Conservation (phyloP, 202 grass and related monocot genomes). For the Dendrocalamus latiflorus region DNA sequence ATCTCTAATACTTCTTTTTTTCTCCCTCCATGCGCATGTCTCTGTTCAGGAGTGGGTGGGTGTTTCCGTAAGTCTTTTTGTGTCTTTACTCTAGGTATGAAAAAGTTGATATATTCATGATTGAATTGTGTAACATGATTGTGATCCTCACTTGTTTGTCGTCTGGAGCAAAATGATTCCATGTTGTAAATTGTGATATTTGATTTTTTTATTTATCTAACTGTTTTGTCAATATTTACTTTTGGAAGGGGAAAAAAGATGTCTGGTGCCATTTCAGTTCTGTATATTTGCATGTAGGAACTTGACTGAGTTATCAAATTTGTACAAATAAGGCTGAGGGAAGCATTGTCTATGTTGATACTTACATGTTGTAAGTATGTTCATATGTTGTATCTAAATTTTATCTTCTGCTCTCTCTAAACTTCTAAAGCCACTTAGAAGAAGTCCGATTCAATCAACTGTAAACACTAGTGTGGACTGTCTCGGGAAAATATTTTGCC, state of each 20-base stretch:
- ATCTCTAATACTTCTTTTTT: conserved; percentile 28
- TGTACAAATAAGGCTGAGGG: neutral
- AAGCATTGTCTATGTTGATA: neutral
- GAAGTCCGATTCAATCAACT: neutral
- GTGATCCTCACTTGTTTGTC: neutral
- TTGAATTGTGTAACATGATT: neutral
- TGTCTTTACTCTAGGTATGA: neutral
- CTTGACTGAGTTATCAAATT: neutral
- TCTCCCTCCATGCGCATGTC: neutral
- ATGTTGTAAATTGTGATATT: neutral
- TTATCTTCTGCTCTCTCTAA: neutral
- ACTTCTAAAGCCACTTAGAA: neutral
- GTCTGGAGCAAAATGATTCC: neutral
- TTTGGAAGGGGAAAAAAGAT: neutral
- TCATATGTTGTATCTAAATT: neutral
- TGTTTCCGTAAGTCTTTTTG: neutral
- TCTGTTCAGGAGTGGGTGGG: neutral
- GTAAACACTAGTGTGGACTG: neutral
- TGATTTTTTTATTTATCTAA: neutral
- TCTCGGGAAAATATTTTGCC: neutral
- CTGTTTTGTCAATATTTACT: neutral
- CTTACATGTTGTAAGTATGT: neutral
- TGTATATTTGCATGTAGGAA: neutral
- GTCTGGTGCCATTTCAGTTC: neutral
- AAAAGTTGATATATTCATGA: conserved; percentile 16